Base-by-base conservation (phyloP, 495 filamentous ascomycete species). In the Lineolata rhizophorae region DNA sequence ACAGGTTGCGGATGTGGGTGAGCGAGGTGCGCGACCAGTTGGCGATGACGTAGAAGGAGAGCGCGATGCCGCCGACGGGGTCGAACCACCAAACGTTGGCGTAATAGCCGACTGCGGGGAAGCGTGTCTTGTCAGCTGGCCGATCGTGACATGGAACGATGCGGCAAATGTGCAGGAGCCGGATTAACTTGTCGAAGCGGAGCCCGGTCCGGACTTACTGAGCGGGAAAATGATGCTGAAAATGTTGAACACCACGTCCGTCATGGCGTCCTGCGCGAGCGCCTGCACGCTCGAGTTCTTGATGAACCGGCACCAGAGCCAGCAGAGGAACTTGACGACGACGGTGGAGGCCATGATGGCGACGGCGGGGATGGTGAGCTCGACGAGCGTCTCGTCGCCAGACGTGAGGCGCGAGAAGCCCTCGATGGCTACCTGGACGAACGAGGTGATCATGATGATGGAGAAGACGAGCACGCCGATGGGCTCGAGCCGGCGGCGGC, bases 281-380 rank as follows among this genome's bases (percentile, higher is more conserved):
- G 83, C 81, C 49, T 90, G 84, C 1, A 92, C 82, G 36, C 72
- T 79, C 5, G 76, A 82, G 45, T 91, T 92, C 21, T 74, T 78
- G 35, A 94, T 76, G 10, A 84, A 51, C 2, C 81, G 78, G 48
- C 83, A 92, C 76, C 76, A 94, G 18, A 92, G 46, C 77, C 80
- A 94, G 52, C 75, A 82, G n/a, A 64, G 33, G 16, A 70, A 60
- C 46, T 92, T 94, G 42, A 92, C 67, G 9, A 83, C 44, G 16
- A 94, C 73, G 0, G 84, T 94, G 18, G 61, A 54, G 4, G 71
- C 60, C 81, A 94, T 85, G 39, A 94, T 81, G 14, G 53, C 52
- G 27, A 90, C 74, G 2, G 82, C 71, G 0, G 80, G 64, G n/a
- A 72, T 43, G 0, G 73, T 71, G 13, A 94, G 64, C 40, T 72